Conservation (phyloP, 2,329 filamentous ascomycete species). For the Ilyonectria sp. region DNA sequence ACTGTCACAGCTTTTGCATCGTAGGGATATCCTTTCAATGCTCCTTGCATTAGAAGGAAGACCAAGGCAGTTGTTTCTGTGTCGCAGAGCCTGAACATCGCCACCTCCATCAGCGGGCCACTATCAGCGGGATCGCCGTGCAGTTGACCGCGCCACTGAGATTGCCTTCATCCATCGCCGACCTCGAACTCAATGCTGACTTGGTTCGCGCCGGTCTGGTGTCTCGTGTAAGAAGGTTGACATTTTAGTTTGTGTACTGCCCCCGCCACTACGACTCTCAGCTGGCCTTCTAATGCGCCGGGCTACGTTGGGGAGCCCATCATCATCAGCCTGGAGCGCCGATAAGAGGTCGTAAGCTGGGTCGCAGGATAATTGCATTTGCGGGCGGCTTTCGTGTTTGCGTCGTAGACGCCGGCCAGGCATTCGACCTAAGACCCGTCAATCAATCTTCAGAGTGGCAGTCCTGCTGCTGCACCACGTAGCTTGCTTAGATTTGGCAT, state of each 20-base stretch:
- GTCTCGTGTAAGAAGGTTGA: slow-evolving; percentile 9
- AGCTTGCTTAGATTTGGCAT: slow-evolving; percentile 7
- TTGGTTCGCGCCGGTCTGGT: slow-evolving; percentile 1
- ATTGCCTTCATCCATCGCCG: slow-evolving; percentile 4
- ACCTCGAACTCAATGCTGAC: slow-evolving; percentile 3
- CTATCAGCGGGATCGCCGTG: slow-evolving; percentile 1
- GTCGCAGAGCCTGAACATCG: neutral
- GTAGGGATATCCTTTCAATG: neutral
- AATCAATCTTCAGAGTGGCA: slow-evolving; percentile 15
- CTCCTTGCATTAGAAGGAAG: neutral
- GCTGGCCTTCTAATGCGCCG: slow-evolving; percentile 1
- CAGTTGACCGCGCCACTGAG: neutral
- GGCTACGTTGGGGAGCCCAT: neutral
- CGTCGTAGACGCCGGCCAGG: slow-evolving; percentile 13
- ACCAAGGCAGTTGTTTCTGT: slow-evolving; percentile 1
- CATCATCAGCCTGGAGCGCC: slow-evolving; percentile 2
- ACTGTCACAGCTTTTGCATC: neutral
- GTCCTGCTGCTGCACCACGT: slow-evolving; percentile 21
- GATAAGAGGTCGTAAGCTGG: slow-evolving; percentile 18
- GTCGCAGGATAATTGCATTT: slow-evolving; percentile 25
- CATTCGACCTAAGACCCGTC: neutral
- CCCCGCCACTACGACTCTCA: slow-evolving; percentile 4
- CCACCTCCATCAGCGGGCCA: neutral
- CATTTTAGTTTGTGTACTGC: neutral
- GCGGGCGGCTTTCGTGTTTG: slow-evolving; percentile 17